phyloP scores from a whole-genome alignment of 1,284 basidiomycete genomes.

The Meripilus lineatus region DNA sequence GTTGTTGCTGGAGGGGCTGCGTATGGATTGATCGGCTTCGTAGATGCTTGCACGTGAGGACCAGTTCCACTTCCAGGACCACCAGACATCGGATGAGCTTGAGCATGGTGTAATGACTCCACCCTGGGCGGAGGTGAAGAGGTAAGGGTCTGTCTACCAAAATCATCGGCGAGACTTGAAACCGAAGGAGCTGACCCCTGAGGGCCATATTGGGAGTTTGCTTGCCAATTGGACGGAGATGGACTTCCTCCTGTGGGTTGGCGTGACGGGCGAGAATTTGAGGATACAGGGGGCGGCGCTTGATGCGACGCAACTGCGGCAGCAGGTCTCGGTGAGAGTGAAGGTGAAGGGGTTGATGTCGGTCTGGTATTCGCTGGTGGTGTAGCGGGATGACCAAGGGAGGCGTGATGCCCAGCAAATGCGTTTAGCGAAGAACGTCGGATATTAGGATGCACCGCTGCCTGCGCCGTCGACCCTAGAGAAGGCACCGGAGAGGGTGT shows the following conservation, averaged over 20 bases:
- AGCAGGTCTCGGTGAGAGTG: constrained; percentile 2
- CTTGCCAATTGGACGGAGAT: no score
- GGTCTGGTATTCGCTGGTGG: constrained; percentile 5
- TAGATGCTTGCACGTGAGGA: no score
- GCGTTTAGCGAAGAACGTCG: no score
- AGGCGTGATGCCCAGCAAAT: no score
- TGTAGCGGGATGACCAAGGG: no score
- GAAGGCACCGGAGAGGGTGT: constrained; percentile 2
- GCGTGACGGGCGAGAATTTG: constrained; percentile 1
- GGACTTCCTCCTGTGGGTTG: no score
- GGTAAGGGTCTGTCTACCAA: constrained; percentile 19
- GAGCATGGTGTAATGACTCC: constrained; percentile 6
- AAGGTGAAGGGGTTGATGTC: neutral
- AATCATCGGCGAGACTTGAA: constrained; percentile 16
- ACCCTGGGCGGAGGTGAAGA: constrained; percentile 16
- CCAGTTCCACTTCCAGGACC: no score
- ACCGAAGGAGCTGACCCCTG: neutral
- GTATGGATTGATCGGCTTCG: no score
- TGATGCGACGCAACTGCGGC: neutral
- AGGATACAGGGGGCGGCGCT: constrained; percentile 2
- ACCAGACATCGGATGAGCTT: no score
- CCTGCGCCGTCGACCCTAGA: constrained; percentile 2
- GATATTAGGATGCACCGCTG: no score
- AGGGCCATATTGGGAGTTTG: neutral
- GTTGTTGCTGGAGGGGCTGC: constrained; percentile 4